phyloP scores from a whole-genome alignment of 352 stramenopile genomes.

The Plasmopara viticola region DNA sequence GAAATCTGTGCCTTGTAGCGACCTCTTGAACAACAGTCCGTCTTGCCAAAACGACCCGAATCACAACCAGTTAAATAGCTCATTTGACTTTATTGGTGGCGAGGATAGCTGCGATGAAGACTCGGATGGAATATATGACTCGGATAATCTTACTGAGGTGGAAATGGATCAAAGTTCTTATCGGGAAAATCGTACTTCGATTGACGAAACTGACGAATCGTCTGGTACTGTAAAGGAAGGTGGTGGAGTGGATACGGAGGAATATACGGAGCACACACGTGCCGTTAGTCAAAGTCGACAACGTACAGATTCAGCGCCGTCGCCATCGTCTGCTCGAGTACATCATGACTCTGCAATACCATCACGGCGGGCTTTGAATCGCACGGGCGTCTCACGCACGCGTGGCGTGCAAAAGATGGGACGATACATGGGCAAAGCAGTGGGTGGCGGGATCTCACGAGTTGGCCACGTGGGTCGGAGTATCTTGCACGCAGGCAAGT shows the following conservation, averaged over 20 bases:
- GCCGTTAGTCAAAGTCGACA: conserved; percentile 10
- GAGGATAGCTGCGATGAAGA: conserved; percentile 74
- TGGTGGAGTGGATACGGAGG: conserved; percentile 19
- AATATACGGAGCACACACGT: conserved; percentile 4
- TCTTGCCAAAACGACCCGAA: conserved; percentile 46
- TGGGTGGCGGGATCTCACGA: conserved; percentile 72
- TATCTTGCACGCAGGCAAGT: conserved; percentile 69
- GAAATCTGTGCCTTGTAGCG: conserved; percentile 19
- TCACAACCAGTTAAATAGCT: conserved; percentile 34
- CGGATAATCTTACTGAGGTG: conserved; percentile 62
- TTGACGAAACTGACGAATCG: conserved; percentile 31
- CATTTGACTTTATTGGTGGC: conserved; percentile 80
- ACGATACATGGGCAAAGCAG: conserved; percentile 67
- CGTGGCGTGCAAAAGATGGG: conserved; percentile 70
- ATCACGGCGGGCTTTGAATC: conserved; percentile 13
- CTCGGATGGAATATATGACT: conserved; percentile 71
- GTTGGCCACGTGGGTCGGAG: conserved; percentile 72
- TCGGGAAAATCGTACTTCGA: conserved; percentile 25
- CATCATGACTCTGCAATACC: conserved; percentile 9
- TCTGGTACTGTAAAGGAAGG: conserved; percentile 21
- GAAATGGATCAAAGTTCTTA: conserved; percentile 55
- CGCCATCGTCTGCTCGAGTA: conserved; percentile 10
- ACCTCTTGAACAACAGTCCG: conserved; percentile 72
- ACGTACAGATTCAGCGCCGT: conserved; percentile 8
- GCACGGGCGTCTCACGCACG: conserved; percentile 25